Evolutionary conservation across 306 rosid genomes (phyloP).

Genomic region (Astragalus membranaceus): DNA sequence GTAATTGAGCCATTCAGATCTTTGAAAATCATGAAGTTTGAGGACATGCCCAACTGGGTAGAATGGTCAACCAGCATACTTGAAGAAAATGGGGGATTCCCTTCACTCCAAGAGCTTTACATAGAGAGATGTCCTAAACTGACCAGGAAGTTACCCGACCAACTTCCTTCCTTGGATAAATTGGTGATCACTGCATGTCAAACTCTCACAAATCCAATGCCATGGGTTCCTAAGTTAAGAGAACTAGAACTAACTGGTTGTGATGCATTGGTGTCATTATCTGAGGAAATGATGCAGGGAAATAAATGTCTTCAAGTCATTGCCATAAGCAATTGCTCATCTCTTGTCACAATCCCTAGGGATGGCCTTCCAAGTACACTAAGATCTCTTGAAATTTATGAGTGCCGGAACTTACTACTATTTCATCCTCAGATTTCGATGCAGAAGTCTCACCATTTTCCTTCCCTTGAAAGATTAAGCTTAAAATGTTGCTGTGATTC

Average conservation of each 20-base stretch:
- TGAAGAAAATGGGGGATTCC: background rate
- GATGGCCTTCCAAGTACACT: background rate
- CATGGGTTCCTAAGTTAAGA: slow-evolving; percentile 11
- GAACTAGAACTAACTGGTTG: slow-evolving; percentile 9
- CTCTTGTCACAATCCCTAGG: background rate
- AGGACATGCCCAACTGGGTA: slow-evolving; percentile 4
- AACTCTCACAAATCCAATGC: slow-evolving; percentile 12
- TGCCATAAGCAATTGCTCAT: slow-evolving; percentile 14
- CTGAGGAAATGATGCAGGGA: slow-evolving; percentile 15
- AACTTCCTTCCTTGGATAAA: slow-evolving; percentile 11
- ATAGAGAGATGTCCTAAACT: slow-evolving; percentile 12
- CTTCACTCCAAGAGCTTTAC: slow-evolving; percentile 7
- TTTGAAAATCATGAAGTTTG: slow-evolving; percentile 10
- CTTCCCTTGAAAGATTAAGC: background rate
- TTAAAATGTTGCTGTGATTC: slow-evolving; percentile 13
- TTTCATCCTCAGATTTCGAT: too few relatives aligned
- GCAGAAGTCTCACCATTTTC: background rate
- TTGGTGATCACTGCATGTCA: slow-evolving; percentile 15
- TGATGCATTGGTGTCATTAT: slow-evolving; percentile 5
- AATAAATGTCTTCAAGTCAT: slow-evolving; percentile 11
- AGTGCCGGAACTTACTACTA: slow-evolving; percentile 14
- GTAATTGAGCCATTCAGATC: background rate
- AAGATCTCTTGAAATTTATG: slow-evolving; percentile 8
- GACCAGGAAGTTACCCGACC: background rate
- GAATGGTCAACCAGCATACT: background rate